Percentiles rank a stretch among this genome's conserved stretches.
phyloP scores from a whole-genome alignment of 164 flowering plant genomes.

The Euptelea pleiosperma region DNA sequence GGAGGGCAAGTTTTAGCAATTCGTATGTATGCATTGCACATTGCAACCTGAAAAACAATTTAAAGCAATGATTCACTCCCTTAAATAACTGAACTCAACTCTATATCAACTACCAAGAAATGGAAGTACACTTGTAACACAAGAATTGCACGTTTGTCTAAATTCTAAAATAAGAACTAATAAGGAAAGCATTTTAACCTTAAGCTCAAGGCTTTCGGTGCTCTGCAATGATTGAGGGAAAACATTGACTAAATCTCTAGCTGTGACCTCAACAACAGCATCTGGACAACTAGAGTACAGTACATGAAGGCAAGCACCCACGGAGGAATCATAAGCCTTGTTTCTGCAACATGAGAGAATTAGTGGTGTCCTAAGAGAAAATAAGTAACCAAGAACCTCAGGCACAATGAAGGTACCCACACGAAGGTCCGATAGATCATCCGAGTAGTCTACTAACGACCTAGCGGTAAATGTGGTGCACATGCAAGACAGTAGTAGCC shows the following conservation, averaged over 20 bases:
- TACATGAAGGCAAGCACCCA: constrained; percentile 72
- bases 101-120: background rate
- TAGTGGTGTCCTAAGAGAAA: constrained; percentile 1
- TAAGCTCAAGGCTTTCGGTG: constrained; percentile 73
- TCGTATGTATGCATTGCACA: constrained; percentile 67
- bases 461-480: too few species aligned
- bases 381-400: background rate
- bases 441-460: too few species aligned
- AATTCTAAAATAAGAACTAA: too few species aligned
- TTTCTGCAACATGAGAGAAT: constrained; percentile 48
- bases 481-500: too few species aligned
- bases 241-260: constrained; percentile 49
- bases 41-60: constrained; percentile 54
- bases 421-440: too few species aligned
- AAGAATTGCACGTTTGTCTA: background rate
- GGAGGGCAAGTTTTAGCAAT: constrained; percentile 75
- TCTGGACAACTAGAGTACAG: constrained; percentile 67
- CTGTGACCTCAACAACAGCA: constrained; percentile 67
- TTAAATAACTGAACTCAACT: constrained; percentile 2
- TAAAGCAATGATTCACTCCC: constrained; percentile 3
- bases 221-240: constrained; percentile 51
- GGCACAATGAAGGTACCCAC: background rate
- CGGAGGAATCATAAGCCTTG: constrained; percentile 62
- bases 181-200: constrained; percentile 41
- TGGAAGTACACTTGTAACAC: constrained; percentile 3